Evolutionary conservation across 2,329 filamentous ascomycete genomes (phyloP).

Genomic region (Anisogramma anomala): DNA sequence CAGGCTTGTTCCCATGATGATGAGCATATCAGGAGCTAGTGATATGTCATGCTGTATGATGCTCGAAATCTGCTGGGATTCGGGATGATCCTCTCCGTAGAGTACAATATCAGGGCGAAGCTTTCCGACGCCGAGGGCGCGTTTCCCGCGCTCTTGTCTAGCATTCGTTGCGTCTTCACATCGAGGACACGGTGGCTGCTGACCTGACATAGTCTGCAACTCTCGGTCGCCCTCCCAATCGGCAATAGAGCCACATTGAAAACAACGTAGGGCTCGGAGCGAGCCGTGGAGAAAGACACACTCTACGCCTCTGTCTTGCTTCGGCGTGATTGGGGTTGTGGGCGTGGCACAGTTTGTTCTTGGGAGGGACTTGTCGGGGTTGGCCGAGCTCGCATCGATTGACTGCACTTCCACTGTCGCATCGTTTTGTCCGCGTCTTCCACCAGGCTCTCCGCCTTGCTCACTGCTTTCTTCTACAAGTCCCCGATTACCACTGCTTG

Average conservation of each 20-base stretch:
- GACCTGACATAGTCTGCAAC: constrained; percentile 46
- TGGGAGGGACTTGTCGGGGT: constrained; percentile 14
- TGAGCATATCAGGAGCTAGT: constrained; percentile 52
- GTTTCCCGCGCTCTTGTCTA: constrained; percentile 53
- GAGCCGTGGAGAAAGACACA: constrained; percentile 64
- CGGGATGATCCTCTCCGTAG: constrained; percentile 63
- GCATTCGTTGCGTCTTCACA: constrained; percentile 52
- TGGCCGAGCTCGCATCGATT: neutral
- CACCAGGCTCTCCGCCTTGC: neutral
- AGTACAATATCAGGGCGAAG: constrained; percentile 62
- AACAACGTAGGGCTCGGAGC: constrained; percentile 52
- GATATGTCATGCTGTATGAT: constrained; percentile 57
- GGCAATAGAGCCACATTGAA: constrained; percentile 44
- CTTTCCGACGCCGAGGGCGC: constrained; percentile 55
- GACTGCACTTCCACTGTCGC: neutral
- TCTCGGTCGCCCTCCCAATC: constrained; percentile 48
- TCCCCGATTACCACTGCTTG: neutral
- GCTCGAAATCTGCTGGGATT: constrained; percentile 54
- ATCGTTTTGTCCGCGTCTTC: neutral
- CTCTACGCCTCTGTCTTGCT: constrained; percentile 38
- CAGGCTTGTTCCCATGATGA: constrained; percentile 61
- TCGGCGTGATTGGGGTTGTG: constrained; percentile 15
- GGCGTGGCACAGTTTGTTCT: constrained; percentile 5
- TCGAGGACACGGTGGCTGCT: constrained; percentile 55
- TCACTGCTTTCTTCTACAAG: neutral